Conservation (phyloP, 306 rosid species). For the Abrus pulchellus region DNA sequence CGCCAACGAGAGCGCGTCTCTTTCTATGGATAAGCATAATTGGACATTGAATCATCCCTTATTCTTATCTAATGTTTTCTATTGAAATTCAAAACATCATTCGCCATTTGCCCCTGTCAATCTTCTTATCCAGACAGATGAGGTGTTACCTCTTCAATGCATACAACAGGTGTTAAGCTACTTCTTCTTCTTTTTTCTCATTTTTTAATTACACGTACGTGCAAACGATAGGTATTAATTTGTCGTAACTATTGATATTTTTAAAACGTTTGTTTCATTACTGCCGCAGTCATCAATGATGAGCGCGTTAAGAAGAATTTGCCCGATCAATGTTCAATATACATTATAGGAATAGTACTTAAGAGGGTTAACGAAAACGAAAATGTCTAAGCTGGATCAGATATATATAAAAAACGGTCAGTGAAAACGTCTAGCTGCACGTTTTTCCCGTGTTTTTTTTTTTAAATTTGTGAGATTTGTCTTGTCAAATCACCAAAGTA, state of each 20-base stretch:
- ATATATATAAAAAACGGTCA: neutral
- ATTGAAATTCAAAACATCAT: neutral
- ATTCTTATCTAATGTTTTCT: neutral
- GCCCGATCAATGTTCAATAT: neutral
- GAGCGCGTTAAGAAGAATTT: slow-evolving; percentile 9
- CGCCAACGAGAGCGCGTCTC: neutral
- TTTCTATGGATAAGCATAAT: neutral
- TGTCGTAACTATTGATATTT: neutral
- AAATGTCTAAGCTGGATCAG: slow-evolving; percentile 10
- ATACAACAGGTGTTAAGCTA: neutral
- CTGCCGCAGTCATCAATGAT: slow-evolving; percentile 14
- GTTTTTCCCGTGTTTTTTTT: neutral
- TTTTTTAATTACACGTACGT: neutral
- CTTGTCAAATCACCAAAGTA: neutral
- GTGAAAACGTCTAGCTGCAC: neutral
- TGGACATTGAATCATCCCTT: neutral
- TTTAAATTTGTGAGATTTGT: neutral
- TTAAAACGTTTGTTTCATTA: neutral
- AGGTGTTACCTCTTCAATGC: neutral
- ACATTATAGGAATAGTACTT: neutral
- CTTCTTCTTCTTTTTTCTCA: too few relatives aligned
- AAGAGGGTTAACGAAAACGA: neutral
- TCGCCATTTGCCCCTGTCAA: neutral
- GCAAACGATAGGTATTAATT: neutral
- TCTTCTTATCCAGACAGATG: neutral